Evolutionary conservation across 1,284 basidiomycete genomes (phyloP), one percentile per base, ranked within the genome.

Genomic region (Heterobasidion irregulare): DNA sequence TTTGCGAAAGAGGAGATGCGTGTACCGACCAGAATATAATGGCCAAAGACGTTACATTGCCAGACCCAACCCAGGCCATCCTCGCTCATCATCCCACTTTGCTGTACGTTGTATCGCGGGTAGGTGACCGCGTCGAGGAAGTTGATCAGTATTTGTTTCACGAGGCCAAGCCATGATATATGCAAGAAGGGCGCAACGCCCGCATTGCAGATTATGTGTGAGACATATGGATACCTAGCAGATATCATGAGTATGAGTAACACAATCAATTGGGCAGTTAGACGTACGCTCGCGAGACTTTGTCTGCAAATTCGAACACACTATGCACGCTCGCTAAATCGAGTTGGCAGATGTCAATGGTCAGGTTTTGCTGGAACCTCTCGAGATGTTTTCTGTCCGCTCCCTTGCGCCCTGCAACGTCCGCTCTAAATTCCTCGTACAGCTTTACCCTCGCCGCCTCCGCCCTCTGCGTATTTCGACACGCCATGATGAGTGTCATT

Each of bases 1-100:
- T 10, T 13, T 34, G 19, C 12, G 38, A 41, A 50, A 52, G 38
- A 33, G 7, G 26, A 47, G 18, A 32, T 52, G 41, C 32, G 12
- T 10, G n/a, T 10, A 76, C 89, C 58, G 62, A 94, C 92, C 63
- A 96, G 70, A 43, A 81, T 75, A 65, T 89, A 95, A 64, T 92
- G 89, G 0, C 88, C 84, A 55, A 95, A 89, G 19, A 93, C 75
- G 62, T 95, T 95, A 55, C 84, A 86, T 63, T 94, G 89, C 89
- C 90, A 96, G 8, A 88, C 80, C 74, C 77, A 83, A 0, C 93
- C 93, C 0, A 93, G 69, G 18, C 86, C 82, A 56, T 94, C 91
- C 16, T 73, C 69, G 58, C 81, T 90, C 56, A 78, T 63, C 53
- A 83, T 77, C 0, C 89, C 91, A 8, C 65, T 67, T 15, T 72